A percentile compares a stretch with the other conserved stretches of the same genome.
These are phyloP conservation scores for Aspergillus fischeri DNA, from an alignment of 2,329 filamentous ascomycete species.

Conservation along the genomic window DNA sequence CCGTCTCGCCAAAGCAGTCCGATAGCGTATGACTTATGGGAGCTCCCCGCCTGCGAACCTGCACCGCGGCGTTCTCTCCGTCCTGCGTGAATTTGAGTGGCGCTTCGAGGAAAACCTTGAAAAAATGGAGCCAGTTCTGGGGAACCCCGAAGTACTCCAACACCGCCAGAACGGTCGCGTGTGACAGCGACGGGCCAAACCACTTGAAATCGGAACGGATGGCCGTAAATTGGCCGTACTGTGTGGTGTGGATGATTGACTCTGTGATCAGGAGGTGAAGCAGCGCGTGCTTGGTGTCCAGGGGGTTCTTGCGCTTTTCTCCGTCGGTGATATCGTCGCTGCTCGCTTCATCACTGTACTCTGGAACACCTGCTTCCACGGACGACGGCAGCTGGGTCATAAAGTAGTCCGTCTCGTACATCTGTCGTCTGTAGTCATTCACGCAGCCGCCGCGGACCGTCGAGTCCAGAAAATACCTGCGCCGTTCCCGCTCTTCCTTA, in stretches of 20 bases:
- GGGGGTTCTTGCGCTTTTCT: slow-evolving; percentile 38
- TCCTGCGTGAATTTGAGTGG: slow-evolving; percentile 58
- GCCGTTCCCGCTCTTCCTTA: slow-evolving; percentile 39
- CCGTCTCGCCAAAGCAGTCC: slow-evolving; percentile 56
- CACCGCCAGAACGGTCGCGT: slow-evolving; percentile 55
- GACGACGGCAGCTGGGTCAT: slow-evolving; percentile 51
- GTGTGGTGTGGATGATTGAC: slow-evolving; percentile 47
- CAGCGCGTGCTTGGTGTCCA: slow-evolving; percentile 53
- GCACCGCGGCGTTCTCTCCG: slow-evolving; percentile 41
- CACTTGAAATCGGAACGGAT: slow-evolving; percentile 57
- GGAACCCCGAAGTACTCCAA: slow-evolving; percentile 59
- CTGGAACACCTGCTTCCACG: slow-evolving; percentile 34
- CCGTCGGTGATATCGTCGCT: slow-evolving; percentile 16
- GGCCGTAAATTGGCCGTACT: slow-evolving; percentile 50
- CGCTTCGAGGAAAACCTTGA: slow-evolving; percentile 55
- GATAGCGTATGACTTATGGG: slow-evolving; percentile 59
- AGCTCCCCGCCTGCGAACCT: slow-evolving; percentile 52
- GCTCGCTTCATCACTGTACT: slow-evolving; percentile 38
- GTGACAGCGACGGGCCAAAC: slow-evolving; percentile 56
- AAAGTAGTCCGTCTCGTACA: slow-evolving; percentile 49
- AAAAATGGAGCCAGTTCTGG: slow-evolving; percentile 55
- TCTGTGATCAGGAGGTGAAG: slow-evolving; percentile 56
- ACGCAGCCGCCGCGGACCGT: slow-evolving; percentile 15
- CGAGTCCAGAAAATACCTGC: slow-evolving; percentile 42
- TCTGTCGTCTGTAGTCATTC: slow-evolving; percentile 31